Conservation (phyloP, 2,329 filamentous ascomycete species). For the Monosporascus cannonballus region DNA sequence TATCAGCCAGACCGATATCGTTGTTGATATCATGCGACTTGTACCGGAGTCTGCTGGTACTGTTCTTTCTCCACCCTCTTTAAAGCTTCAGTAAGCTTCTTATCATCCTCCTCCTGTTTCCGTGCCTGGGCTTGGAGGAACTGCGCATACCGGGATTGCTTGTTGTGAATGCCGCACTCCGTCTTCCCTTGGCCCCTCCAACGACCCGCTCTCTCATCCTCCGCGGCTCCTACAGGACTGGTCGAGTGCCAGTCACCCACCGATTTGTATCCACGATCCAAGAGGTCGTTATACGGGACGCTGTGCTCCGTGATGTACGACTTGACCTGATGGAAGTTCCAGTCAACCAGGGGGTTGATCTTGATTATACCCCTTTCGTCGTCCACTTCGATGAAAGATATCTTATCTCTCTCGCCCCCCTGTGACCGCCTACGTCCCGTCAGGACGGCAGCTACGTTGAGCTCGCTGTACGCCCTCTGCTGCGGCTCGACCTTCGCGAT, state of each 20-base stretch:
- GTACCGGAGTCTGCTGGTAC: background rate
- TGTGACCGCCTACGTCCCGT: slow-evolving; percentile 90
- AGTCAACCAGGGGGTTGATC: slow-evolving; percentile 94
- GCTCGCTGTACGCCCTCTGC: slow-evolving; percentile 80
- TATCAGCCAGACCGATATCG: background rate
- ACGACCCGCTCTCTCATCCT: slow-evolving; percentile 91
- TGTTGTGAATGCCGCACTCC: slow-evolving; percentile 98
- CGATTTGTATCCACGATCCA: slow-evolving; percentile 95
- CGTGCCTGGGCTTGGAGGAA: slow-evolving; percentile 70
- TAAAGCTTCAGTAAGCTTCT: slow-evolving; percentile 13
- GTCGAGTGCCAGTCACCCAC: slow-evolving; percentile 98
- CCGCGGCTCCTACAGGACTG: slow-evolving; percentile 77
- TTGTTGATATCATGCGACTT: background rate
- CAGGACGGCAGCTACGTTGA: slow-evolving; percentile 83
- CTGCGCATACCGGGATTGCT: slow-evolving; percentile 85
- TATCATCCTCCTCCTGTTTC: slow-evolving; percentile 50
- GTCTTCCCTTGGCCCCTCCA: slow-evolving; percentile 97
- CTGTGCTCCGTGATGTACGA: slow-evolving; percentile 78
- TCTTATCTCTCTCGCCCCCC: slow-evolving; percentile 82
- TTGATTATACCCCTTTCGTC: slow-evolving; percentile 85
- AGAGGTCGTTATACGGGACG: slow-evolving; percentile 87
- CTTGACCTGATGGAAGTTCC: slow-evolving; percentile 86
- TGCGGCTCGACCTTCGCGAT: slow-evolving; percentile 96
- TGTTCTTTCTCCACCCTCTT: slow-evolving; percentile 14
- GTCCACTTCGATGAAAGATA: slow-evolving; percentile 89